Evolutionary conservation across 306 rosid species (phyloP), one percentile per base, ranked within the genome.

Genomic region (Rubus parviflorus): DNA sequence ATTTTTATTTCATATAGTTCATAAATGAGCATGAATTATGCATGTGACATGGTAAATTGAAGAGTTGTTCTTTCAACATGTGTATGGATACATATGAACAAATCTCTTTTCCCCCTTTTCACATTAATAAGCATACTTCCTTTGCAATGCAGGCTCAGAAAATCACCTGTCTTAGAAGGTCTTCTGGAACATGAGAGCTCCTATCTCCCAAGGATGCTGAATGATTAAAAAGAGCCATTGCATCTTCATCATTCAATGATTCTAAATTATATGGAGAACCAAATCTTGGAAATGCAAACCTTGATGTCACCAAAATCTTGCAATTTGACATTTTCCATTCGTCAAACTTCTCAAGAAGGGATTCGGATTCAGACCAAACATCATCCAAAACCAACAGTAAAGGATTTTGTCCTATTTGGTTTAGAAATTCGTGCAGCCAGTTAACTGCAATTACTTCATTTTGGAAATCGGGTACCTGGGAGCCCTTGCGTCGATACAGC

Each of bases 241-340:
- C 89, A 77, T 87, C 86, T 60, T 56, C 57, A 3, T 81, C 75
- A 13, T 30, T 68, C 74, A 93, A 84, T 19, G 83, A 52, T 56
- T 76, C 46, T 78, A 93, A 79, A 30, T 47, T 6, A 17, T 75
- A 63, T 13, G 78, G 79, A 41, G 58, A 1, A 4, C 83, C 73
- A 70, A 85, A 89, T 68, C 81, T 61, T 63, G 41, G 71, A 15
- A 90, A 83, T 68, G 52, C 37, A 20, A 38, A 82, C 60, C 90
- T 81, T 38, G 97, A 92, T 68, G 92, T 90, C 65, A 87, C 91
- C 58, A 92, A 63, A 74, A 88, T 79, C 81, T 84, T 90, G 77
- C 74, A 87, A 15, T 71, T 53, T 49, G 86, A 54, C 12, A 71
- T 75, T n/a, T 2, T 3, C 52, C 84, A 77, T 42, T 85, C 68